Conservation (phyloP, 2,329 filamentous ascomycete genomes). For the Fonsecaea monophora region DNA sequence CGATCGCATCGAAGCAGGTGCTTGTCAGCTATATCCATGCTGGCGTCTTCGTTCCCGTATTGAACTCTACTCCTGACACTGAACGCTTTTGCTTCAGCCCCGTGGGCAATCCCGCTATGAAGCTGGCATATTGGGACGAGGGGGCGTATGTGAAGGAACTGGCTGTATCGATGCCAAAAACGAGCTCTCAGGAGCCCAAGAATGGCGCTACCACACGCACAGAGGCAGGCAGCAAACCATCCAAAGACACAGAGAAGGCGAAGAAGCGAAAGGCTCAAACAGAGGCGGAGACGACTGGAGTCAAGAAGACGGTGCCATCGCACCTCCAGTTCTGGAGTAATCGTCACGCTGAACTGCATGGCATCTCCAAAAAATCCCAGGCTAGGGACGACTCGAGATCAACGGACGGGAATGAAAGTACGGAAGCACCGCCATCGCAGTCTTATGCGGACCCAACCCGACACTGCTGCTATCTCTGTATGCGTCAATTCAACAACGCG, state of each 20-base stretch:
- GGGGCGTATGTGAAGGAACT: conserved; percentile 73
- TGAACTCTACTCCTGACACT: conserved; percentile 64
- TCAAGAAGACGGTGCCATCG: conserved; percentile 63
- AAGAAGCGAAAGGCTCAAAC: conserved; percentile 54
- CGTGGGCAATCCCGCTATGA: conserved; percentile 70
- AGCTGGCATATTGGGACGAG: conserved; percentile 78
- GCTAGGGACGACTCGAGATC: conserved; percentile 44
- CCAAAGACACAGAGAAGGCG: conserved; percentile 51
- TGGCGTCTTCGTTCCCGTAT: conserved; percentile 81
- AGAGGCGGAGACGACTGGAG: conserved; percentile 46
- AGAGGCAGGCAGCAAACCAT: conserved; percentile 37
- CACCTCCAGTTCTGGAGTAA: conserved; percentile 76
- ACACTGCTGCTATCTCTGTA: conserved; percentile 68
- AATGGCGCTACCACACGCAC: conserved; percentile 7
- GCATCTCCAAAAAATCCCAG: conserved; percentile 48
- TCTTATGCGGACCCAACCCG: conserved; percentile 67
- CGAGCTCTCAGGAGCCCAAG: conserved; percentile 19
- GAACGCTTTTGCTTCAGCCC: conserved; percentile 72
- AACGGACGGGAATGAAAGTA: conserved; percentile 38
- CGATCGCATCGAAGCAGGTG: conserved; percentile 75
- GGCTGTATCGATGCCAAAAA: conserved; percentile 59
- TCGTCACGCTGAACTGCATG: conserved; percentile 71
- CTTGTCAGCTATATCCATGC: conserved; percentile 77
- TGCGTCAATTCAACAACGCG: conserved; percentile 62
- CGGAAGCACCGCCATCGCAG: conserved; percentile 52